Base-by-base conservation (phyloP, 2,329 filamentous ascomycete species). In the Botrytis medusae region DNA sequence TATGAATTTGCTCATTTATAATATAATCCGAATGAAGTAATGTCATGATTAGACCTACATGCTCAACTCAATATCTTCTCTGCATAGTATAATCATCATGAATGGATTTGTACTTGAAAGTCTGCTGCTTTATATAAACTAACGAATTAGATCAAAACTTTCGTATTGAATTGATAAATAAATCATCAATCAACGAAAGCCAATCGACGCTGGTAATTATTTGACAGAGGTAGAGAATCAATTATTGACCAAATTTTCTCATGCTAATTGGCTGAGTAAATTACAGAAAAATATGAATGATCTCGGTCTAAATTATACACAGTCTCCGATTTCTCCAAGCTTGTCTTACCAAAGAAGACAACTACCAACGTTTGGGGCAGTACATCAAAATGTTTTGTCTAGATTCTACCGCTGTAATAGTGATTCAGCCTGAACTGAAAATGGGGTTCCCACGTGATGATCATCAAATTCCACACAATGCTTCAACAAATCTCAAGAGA, bases 151-250 rank as follows among this genome's bases (percentile, higher is more conserved):
- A 51, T n/a, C 22, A n/a, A n/a, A n/a, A n/a, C n/a, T n/a, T n/a
- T n/a, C n/a, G n/a, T n/a, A n/a, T n/a, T n/a, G n/a, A n/a, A 51
- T 25, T 5, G 18, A 51, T 1, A 5, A 1, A n/a, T n/a, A n/a
- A 51, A n/a, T n/a, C 10, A 14, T 51, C 48, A 14, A 14, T 14
- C 12, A 10, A 2, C 4, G 10, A 25, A 14, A 51, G 5, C 22
- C 10, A 51, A 14, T 2, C 14, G 0, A n/a, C 1, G 22, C 1
- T 14, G 14, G 48, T 6, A 10, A n/a, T 2, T 14, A 12, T 4
- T 12, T 51, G 10, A 14, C 4, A 12, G 4, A n/a, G 25, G 25
- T n/a, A 51, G 25, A n/a, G 22, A 14, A 14, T 14, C 9, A 51
- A 51, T 1, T 14, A 51, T n/a, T 1, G 10, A 51, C n/a, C 25